Evolutionary conservation across 805 yeast genomes (phyloP), one percentile per base, ranked within the genome.

Genomic region (Barnettozyma vustinii): DNA sequence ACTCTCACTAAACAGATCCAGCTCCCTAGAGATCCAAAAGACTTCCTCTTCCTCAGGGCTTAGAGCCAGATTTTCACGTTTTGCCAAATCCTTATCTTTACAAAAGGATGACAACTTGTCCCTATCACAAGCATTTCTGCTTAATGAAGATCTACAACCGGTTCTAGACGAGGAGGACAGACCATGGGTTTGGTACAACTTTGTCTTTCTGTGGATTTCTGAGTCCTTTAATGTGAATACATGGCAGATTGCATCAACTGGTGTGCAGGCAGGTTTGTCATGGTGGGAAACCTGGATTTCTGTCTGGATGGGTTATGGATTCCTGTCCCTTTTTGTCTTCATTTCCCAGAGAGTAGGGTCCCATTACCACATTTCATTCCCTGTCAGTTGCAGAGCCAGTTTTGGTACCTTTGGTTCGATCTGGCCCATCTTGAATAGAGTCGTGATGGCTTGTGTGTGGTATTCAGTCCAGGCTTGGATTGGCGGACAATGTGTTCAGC

Each of bases 211-310:
- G 59, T 89, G 97, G 97, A 66, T 88, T 50, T 88, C 96, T 0
- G 97, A 89, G 64, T 83, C 96, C 25, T 86, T 89, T 71, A 89
- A 89, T 67, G 81, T 89, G 62, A 88, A 87, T 66, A 87, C 96
- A 9, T 88, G 92, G 89, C 89, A 85, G 71, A 87, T 89, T 58
- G 96, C 96, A 2, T 81, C 92, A 9, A 84, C 95, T 0, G 95
- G 96, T 58, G 83, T 85, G 48, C 71, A 74, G 47, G 80, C 82
- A 18, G 94, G 94, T 9, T 69, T 89, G 67, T 77, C 83, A 18
- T 88, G 96, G 96, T 89, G 96, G 95, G 90, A 83, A 61, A 81
- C 86, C 15, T 89, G 96, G 95, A 70, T 88, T 37, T 79, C 92
- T 1, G 94, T 89, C 25, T 87, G 96, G 94, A 54, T 89, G 16